Conservation (phyloP, 192 early-diverging fungal genomes). For the Paraglomus brasilianum region DNA sequence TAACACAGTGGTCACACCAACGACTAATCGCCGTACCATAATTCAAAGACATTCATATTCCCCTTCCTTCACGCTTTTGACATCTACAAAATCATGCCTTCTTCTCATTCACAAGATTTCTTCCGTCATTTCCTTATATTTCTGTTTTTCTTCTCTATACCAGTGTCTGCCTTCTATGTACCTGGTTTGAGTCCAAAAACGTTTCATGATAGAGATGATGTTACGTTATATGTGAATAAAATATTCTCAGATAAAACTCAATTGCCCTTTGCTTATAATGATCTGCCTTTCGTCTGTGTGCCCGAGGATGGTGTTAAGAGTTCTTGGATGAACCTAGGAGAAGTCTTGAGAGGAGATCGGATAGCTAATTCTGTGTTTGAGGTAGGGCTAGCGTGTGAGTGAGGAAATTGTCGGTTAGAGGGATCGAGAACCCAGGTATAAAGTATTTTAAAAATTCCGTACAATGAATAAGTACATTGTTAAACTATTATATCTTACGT, state of each 20-base stretch:
- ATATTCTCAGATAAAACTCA: conserved; percentile 67
- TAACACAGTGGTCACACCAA: too few species aligned
- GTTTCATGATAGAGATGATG: conserved; percentile 46
- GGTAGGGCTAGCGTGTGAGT: conserved; percentile 28
- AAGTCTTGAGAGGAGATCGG: conserved; percentile 72
- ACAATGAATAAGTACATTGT: too few species aligned
- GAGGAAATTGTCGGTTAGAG: too few species aligned
- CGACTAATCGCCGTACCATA: too few species aligned
- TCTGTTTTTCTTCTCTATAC: conserved; percentile 28
- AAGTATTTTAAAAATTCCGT: too few species aligned
- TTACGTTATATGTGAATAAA: conserved; percentile 67
- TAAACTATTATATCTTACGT: background rate
- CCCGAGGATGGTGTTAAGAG: conserved; percentile 36
- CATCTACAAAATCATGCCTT: too few species aligned
- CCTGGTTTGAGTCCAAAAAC: conserved; percentile 40
- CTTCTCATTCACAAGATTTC: too few species aligned
- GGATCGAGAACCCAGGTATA: too few species aligned
- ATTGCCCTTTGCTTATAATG: conserved; percentile 63
- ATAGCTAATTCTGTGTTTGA: conserved; percentile 60
- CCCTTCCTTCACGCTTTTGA: too few species aligned
- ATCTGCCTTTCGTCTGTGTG: conserved; percentile 63
- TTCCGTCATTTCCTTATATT: too few species aligned
- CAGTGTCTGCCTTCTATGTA: conserved; percentile 35
- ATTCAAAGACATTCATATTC: too few species aligned
- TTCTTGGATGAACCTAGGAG: conserved; percentile 55